A percentile compares a stretch with the other conserved stretches of the same genome.
phyloP scores from a whole-genome alignment of 2,329 filamentous ascomycete genomes.

The Aspergillus oerlinghausenensis region DNA sequence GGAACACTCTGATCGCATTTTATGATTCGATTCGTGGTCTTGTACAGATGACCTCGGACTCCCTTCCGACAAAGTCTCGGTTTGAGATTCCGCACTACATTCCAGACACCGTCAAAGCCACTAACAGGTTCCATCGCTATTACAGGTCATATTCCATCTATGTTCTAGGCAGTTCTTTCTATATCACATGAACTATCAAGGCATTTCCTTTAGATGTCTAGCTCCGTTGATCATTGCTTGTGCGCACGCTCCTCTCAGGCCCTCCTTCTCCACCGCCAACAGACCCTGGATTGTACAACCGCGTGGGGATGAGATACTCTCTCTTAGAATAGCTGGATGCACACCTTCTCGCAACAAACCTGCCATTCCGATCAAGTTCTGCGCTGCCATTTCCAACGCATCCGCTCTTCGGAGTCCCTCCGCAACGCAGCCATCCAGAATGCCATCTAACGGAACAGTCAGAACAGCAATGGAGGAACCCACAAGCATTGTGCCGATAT shows the following conservation, averaged over 20 bases:
- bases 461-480: slow-evolving; percentile 58
- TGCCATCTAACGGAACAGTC: slow-evolving; percentile 56
- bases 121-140: too few species aligned
- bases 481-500: slow-evolving; percentile 54
- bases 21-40: background rate
- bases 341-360: slow-evolving; percentile 55
- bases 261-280: slow-evolving; percentile 55
- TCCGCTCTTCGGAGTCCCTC: slow-evolving; percentile 59
- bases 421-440: slow-evolving; percentile 58
- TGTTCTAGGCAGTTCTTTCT: background rate
- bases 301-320: slow-evolving; percentile 59
- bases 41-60: background rate
- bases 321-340: slow-evolving; percentile 57
- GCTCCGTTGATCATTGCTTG: slow-evolving; percentile 43
- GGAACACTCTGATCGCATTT: background rate
- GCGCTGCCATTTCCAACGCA: slow-evolving; percentile 58
- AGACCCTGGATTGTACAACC: slow-evolving; percentile 61
- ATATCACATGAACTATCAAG: slow-evolving; percentile 4
- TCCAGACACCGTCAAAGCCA: background rate
- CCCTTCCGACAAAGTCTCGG: background rate
- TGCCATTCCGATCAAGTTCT: slow-evolving; percentile 56
- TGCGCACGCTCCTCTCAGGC: slow-evolving; percentile 51
- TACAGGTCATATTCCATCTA: background rate
- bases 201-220: slow-evolving; percentile 21
- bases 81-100: background rate